phyloP scores from a whole-genome alignment of 2,329 filamentous ascomycete genomes.

The Aspergillus hiratsukae region DNA sequence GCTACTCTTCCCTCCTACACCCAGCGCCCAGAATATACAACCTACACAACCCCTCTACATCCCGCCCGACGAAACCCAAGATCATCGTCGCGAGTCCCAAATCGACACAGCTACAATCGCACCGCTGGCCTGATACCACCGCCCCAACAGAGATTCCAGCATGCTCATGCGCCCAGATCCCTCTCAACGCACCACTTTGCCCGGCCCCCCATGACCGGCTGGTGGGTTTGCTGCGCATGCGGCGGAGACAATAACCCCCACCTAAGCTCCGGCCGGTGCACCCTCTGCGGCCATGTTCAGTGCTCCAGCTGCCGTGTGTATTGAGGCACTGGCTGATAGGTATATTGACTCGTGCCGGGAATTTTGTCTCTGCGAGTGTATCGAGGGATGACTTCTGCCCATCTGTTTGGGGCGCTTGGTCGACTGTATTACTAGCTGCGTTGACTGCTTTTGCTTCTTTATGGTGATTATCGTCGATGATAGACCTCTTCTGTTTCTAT shows the following conservation, averaged over 20 bases:
- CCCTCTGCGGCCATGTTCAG: conserved; percentile 14
- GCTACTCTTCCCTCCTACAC: background rate
- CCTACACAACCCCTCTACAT: background rate
- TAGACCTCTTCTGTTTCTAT: background rate
- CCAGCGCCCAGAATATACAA: background rate
- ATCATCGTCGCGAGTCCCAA: background rate
- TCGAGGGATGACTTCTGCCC: background rate
- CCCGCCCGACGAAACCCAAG: background rate
- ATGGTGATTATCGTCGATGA: background rate
- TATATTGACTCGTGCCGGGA: background rate
- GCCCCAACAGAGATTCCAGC: background rate
- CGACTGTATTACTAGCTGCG: background rate
- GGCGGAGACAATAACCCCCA: conserved; percentile 14
- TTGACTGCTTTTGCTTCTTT: background rate
- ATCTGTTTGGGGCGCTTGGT: background rate
- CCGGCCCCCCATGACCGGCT: conserved; percentile 7
- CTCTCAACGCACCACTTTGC: background rate
- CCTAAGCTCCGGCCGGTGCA: conserved; percentile 14
- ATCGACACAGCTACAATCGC: background rate
- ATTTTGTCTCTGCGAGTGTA: background rate
- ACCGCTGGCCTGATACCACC: background rate
- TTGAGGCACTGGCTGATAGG: background rate
- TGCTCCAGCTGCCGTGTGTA: background rate
- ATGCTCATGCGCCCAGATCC: background rate
- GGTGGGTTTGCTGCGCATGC: conserved; percentile 25